Evolutionary conservation across 2,329 filamentous ascomycete genomes (phyloP).

Genomic region (Pseudogymnoascus sp.): DNA sequence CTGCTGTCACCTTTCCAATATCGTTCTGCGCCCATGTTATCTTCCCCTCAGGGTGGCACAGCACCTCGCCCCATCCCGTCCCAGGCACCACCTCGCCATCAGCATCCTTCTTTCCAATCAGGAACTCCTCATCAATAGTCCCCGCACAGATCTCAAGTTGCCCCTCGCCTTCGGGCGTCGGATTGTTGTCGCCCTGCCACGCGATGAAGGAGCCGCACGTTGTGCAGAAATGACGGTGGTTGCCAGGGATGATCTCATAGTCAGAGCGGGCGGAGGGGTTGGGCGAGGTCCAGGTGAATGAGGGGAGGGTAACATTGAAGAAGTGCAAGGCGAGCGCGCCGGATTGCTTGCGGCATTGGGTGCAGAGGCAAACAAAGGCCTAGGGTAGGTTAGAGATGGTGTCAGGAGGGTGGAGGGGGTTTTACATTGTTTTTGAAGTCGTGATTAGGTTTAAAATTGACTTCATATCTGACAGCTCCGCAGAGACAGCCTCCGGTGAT

Average conservation of each 20-base stretch:
- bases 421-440: slow-evolving; percentile 35
- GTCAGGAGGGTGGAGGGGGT: slow-evolving; percentile 6
- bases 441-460: slow-evolving; percentile 39
- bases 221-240: slow-evolving; percentile 41
- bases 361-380: slow-evolving; percentile 46
- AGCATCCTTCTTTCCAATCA: slow-evolving; percentile 24
- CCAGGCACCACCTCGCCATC: slow-evolving; percentile 11
- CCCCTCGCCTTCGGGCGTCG: neutral
- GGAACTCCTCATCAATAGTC: slow-evolving; percentile 37
- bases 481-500: slow-evolving; percentile 48
- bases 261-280: slow-evolving; percentile 30
- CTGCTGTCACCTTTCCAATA: neutral
- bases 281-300: slow-evolving; percentile 29
- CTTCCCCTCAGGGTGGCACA: neutral
- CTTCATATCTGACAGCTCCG: slow-evolving; percentile 40
- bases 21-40: slow-evolving; percentile 7
- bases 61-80: neutral
- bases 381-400: slow-evolving; percentile 17
- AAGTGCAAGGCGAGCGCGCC: slow-evolving; percentile 39
- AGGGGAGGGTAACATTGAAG: slow-evolving; percentile 32
- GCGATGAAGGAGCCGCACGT: slow-evolving; percentile 43
- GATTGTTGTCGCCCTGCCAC: slow-evolving; percentile 30
- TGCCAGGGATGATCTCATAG: slow-evolving; percentile 35
- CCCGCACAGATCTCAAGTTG: slow-evolving; percentile 35
- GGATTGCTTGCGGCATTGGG: slow-evolving; percentile 46